These are phyloP conservation scores for Mallotus repandus DNA, from an alignment of 441 rosid species.

Conservation along the genomic window DNA sequence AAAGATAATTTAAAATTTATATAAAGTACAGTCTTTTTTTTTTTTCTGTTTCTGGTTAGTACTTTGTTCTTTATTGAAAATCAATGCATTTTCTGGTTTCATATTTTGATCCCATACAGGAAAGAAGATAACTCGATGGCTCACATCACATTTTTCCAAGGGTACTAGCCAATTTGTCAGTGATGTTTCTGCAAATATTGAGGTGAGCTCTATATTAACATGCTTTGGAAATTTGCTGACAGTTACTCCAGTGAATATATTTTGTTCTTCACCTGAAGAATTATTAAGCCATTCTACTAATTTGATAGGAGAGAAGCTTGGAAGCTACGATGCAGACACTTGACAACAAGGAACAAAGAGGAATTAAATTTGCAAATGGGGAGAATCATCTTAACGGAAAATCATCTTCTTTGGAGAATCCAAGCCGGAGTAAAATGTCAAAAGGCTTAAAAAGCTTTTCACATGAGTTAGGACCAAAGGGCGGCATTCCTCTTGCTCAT, in stretches of 20 bases:
- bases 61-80: neutral
- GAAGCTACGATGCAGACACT: conserved; percentile 29
- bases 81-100: conserved; percentile 21
- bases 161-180: conserved; percentile 30
- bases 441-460: conserved; percentile 72
- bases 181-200: conserved; percentile 39
- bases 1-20: neutral
- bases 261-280: conserved; percentile 9
- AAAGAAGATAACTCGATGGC: conserved; percentile 59
- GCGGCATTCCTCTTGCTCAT: conserved; percentile 50
- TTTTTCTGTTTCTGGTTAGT: neutral
- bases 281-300: conserved; percentile 22
- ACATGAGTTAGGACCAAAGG: conserved; percentile 73
- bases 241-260: conserved; percentile 4
- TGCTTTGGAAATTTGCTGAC: neutral
- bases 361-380: conserved; percentile 25
- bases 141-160: conserved; percentile 57
- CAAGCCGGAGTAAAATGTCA: conserved; percentile 37
- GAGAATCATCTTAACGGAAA: conserved; percentile 27
- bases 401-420: conserved; percentile 33
- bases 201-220: conserved; percentile 38
- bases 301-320: conserved; percentile 43
- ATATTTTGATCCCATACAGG: conserved; percentile 39
- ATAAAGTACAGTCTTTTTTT: neutral
- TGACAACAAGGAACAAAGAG: conserved; percentile 35